These are phyloP conservation scores for Stygiomarasmius scandens DNA, from an alignment of 1,284 basidiomycete species.

Conservation along the genomic window DNA sequence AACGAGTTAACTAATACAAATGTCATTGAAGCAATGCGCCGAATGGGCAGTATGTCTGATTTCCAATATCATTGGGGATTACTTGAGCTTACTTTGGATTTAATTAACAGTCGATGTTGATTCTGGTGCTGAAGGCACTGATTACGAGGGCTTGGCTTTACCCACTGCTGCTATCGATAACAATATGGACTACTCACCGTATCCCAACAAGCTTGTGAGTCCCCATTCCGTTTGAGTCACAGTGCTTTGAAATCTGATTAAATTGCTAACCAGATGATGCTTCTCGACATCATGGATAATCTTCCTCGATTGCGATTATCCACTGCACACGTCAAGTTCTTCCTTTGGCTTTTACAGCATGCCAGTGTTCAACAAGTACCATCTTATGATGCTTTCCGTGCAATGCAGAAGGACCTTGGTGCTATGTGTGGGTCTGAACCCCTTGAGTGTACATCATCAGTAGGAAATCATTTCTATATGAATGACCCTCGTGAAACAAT, in stretches of 20 bases:
- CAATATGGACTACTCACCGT: neutral
- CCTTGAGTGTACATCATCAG: neutral
- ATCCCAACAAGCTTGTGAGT: constrained; percentile 3
- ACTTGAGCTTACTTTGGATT: neutral
- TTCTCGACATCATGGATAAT: constrained; percentile 11
- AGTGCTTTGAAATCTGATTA: no score
- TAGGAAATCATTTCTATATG: constrained; percentile 5
- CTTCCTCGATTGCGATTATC: constrained; percentile 4
- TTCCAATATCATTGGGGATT: neutral
- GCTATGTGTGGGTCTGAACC: neutral
- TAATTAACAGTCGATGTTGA: neutral
- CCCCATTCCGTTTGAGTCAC: no score
- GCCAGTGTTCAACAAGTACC: neutral
- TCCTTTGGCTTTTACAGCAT: neutral
- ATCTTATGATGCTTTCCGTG: constrained; percentile 1
- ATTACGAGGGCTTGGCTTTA: neutral
- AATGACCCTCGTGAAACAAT: constrained; percentile 5
- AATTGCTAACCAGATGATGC: constrained; percentile 2
- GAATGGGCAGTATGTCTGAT: neutral
- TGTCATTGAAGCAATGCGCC: neutral
- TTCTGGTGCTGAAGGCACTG: neutral
- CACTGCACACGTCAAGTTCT: constrained; percentile 2
- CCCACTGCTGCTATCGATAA: neutral
- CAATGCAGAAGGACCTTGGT: neutral
- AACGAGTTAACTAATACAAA: neutral